Evolutionary conservation across 1,284 basidiomycete species (phyloP), one percentile per base, ranked within the genome.

Genomic region (Ganoderma sinense): DNA sequence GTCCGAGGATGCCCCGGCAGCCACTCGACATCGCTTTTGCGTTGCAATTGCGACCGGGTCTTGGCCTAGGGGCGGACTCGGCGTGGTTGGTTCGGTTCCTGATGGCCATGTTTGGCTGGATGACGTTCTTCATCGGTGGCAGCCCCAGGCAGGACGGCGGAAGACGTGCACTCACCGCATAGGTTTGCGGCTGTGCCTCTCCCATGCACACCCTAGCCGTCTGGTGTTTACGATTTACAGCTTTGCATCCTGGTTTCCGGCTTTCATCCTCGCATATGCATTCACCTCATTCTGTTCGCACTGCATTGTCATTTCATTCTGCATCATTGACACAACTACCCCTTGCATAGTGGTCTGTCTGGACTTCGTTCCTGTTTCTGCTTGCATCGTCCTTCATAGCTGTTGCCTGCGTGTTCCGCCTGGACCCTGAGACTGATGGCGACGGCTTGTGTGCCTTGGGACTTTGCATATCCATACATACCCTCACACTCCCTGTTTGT

Each of bases 91-190:
- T 93, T 61, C 82, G 91, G 67, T 93, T 93, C 78, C 78, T 94
- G 79, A 92, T 94, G 90, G 84, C 89, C 31, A 86, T 93, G 78
- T 93, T 92, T 78, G 92, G 92, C 16, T 94, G 92, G 92, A 85
- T 94, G 75, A 85, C 88, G 39, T 83, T 91, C 53, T 71, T 84
- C 29, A 75, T 84, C 16, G 79, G 81, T 11, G 80, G 82, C 18
- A 69, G 74, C 18, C 61, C 60, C 41, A 29, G 68, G 48, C 58
- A 63, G 33, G 69, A 69, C 63, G 64, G 45, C 23, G 59, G 39
- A 26, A 69, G 67, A 31, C 72, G 70, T 36, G 62, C 71, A 36
- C 68, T 71, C 36, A 70, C 69, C 10, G 66, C 69, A 13, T 71
- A 67, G 63, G 23, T 13, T 26, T 51, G 48, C n/a, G 48, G 48